phyloP scores from a whole-genome alignment of 2,329 filamentous ascomycete genomes.

The Colletotrichum truncatum region DNA sequence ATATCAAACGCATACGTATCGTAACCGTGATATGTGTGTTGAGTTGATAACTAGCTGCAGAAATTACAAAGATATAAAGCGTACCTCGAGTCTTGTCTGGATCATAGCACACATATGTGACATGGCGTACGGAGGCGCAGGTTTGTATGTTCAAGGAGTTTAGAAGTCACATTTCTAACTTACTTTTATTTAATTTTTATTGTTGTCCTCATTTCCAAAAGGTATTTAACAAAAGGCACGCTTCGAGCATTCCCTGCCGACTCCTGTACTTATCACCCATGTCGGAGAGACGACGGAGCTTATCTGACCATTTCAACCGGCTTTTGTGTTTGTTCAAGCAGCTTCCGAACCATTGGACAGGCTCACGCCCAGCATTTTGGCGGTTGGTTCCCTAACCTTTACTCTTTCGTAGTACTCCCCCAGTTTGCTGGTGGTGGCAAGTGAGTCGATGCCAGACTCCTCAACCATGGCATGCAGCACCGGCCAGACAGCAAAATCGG shows the following conservation, averaged over 20 bases:
- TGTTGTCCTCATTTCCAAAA: neutral
- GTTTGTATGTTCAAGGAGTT: too few species aligned
- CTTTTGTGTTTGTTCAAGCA: too few species aligned
- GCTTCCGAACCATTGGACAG: neutral
- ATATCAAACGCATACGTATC: too few species aligned
- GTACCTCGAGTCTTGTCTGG: too few species aligned
- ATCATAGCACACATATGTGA: too few species aligned
- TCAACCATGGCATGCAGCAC: constrained; percentile 57
- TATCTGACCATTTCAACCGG: neutral
- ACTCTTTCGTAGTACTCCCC: constrained; percentile 48
- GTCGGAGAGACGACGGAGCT: too few species aligned
- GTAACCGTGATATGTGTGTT: too few species aligned
- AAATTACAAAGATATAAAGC: too few species aligned
- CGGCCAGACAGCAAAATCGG: constrained; percentile 68
- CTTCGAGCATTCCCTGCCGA: neutral
- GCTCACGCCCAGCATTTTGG: constrained; percentile 32
- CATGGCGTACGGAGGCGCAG: too few species aligned
- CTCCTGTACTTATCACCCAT: neutral
- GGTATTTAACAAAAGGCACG: neutral
- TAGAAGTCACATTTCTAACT: neutral
- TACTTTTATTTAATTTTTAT: neutral
- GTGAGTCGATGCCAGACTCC: constrained; percentile 40
- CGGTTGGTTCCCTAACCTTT: constrained; percentile 32
- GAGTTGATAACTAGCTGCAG: too few species aligned
- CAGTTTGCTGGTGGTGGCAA: constrained; percentile 43